Conservation (phyloP, 768 basidiomycete species). For the Naganishia vishniacii region DNA sequence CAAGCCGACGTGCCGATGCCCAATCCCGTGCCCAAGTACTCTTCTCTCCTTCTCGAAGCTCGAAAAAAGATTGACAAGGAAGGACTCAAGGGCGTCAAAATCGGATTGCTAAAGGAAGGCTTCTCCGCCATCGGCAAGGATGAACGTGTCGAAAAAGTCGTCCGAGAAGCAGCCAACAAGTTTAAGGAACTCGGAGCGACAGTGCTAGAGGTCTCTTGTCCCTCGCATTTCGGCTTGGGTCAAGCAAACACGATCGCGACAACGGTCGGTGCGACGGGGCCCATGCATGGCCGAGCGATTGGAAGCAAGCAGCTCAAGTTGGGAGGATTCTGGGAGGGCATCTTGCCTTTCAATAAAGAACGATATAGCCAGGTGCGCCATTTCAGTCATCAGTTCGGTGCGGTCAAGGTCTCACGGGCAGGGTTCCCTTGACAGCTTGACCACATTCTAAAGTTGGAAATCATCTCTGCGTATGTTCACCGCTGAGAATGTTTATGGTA, state of each 20-base stretch:
- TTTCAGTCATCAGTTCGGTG: too few species aligned
- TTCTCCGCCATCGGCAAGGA: constrained; percentile 48
- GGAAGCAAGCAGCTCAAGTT: constrained; percentile 48
- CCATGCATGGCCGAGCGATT: constrained; percentile 35
- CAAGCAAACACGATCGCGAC: constrained; percentile 33
- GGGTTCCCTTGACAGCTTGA: constrained; percentile 31
- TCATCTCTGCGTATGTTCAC: constrained; percentile 25
- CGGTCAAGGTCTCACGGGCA: too few species aligned
- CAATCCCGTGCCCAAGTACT: constrained; percentile 47
- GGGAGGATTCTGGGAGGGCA: constrained; percentile 41
- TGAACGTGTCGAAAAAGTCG: constrained; percentile 47
- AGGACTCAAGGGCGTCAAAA: constrained; percentile 47
- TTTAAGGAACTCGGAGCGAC: constrained; percentile 51
- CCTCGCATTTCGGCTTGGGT: constrained; percentile 44
- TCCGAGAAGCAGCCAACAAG: constrained; percentile 47
- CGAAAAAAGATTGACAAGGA: constrained; percentile 28
- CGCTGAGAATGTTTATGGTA: constrained; percentile 13
- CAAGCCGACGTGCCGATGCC: constrained; percentile 49
- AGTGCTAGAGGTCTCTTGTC: constrained; percentile 52
- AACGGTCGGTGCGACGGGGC: constrained; percentile 31
- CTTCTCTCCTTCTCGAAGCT: constrained; percentile 34
- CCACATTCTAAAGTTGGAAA: constrained; percentile 30
- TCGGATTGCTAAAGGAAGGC: constrained; percentile 52
- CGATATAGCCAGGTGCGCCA: constrained; percentile 49
- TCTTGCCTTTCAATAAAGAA: constrained; percentile 50